Evolutionary conservation across 1,284 basidiomycete species (phyloP), one percentile per base, ranked within the genome.

Genomic region (Papiliotrema fonsecae): DNA sequence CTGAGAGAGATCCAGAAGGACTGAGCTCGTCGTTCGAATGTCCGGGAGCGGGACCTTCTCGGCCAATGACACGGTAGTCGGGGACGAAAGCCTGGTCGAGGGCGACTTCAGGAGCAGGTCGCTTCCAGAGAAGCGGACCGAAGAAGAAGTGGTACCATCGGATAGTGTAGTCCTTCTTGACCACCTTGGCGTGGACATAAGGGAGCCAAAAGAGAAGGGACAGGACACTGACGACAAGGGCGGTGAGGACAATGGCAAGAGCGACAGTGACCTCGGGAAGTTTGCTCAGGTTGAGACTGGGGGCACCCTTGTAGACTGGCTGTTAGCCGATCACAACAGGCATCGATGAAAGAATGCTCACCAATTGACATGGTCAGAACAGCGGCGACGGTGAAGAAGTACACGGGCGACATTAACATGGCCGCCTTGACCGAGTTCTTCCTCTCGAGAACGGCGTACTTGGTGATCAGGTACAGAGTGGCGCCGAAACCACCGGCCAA

Each of bases 121-220:
- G 70, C 22, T 54, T 59, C 76, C 76, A 78, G 24, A 78, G 70
- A 2, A 74, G 52, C 7, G 77, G 77, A 21, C 77, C 77, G 43
- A 66, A 56, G 72, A 77, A 75, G 66, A 78, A 75, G 62, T 77
- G 75, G 60, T 69, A 77, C 62, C 60, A 71, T 51, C 67, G 62
- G 36, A 74, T 38, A 31, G 68, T 78, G 69, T 76, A 75, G 59
- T 79, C 77, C 56, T 75, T 73, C 57, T 69, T 69, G 50, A 77
- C 59, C 47, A 77, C 75, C 57, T 75, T 76, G 60, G 55, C 54
- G 64, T 76, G 64, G 45, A 78, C 76, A 63, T 67, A 79, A 4
- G 77, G 77, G 2, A 78, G 45, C 74, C 76, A 78, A 65, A 78
- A 78, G 51, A 78, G 19, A 43, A 70, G 45, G 3, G 77, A 64